phyloP scores from a whole-genome alignment of 768 basidiomycete genomes.

The Termitomyces sp. region DNA sequence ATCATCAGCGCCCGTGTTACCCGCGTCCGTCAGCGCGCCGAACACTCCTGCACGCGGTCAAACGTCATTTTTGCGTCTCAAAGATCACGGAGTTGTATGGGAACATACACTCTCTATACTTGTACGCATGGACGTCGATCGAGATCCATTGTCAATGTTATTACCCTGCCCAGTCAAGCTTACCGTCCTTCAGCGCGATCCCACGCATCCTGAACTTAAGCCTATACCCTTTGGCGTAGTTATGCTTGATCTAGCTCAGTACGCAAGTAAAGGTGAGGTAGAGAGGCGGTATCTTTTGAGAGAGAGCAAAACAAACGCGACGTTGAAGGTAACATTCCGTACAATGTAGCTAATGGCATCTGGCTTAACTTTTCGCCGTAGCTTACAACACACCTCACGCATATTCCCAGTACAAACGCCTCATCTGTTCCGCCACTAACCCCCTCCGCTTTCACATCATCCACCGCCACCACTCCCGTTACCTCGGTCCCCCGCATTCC shows the following conservation, averaged over 20 bases:
- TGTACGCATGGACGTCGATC: constrained; percentile 57
- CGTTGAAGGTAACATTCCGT: constrained; percentile 51
- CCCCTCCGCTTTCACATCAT: not conserved
- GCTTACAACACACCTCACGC: constrained; percentile 55
- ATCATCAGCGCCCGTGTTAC: constrained; percentile 9
- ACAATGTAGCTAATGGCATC: not conserved
- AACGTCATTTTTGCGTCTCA: constrained; percentile 56
- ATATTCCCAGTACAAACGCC: constrained; percentile 19
- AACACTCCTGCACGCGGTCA: constrained; percentile 50
- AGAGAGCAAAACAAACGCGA: constrained; percentile 78
- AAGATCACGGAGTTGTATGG: constrained; percentile 66
- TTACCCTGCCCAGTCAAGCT: constrained; percentile 63
- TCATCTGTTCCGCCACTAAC: not conserved
- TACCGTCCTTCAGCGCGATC: constrained; percentile 60
- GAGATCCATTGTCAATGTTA: constrained; percentile 43
- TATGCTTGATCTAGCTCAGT: constrained; percentile 72
- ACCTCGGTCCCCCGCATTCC: not conserved
- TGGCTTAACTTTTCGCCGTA: constrained; percentile 17
- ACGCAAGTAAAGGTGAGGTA: constrained; percentile 56
- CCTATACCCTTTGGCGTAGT: constrained; percentile 56
- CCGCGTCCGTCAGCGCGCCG: constrained; percentile 4
- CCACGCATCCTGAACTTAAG: constrained; percentile 37
- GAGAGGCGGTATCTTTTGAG: constrained; percentile 64
- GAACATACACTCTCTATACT: constrained; percentile 52
- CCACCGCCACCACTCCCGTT: not conserved